A percentile compares a stretch with the other conserved stretches of the same genome.
phyloP scores from a whole-genome alignment of 2,329 filamentous ascomycete genomes.

The Colletotrichum costaricense region DNA sequence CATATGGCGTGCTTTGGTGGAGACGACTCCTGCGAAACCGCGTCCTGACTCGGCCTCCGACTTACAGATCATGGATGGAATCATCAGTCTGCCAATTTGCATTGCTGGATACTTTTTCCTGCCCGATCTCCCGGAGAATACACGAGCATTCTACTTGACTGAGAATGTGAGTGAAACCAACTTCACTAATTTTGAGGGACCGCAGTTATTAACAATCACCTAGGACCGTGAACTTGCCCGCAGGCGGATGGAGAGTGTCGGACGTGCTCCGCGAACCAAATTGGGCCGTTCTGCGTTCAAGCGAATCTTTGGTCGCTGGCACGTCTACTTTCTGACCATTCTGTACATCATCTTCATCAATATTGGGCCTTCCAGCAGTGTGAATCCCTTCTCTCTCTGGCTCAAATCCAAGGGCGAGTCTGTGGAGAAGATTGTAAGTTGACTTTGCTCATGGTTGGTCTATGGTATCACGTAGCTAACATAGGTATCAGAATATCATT shows the following conservation, averaged over 20 bases:
- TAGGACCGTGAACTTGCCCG: conserved; percentile 25
- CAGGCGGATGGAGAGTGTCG: conserved; percentile 46
- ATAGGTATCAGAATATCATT: conserved; percentile 20
- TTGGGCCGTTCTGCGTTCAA: conserved; percentile 50
- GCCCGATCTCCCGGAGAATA: conserved; percentile 44
- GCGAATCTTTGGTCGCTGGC: conserved; percentile 42
- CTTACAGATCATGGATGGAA: conserved; percentile 52
- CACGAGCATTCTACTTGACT: conserved; percentile 43
- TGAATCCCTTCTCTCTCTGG: conserved; percentile 52
- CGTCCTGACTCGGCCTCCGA: neutral
- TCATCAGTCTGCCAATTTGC: conserved; percentile 55
- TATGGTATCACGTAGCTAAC: no score
- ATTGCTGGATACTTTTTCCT: conserved; percentile 52
- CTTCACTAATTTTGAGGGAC: no score
- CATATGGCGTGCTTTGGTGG: conserved; percentile 6
- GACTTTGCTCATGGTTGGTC: conserved; percentile 43
- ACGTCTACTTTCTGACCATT: conserved; percentile 49
- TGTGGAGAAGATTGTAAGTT: conserved; percentile 62
- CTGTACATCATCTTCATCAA: conserved; percentile 61
- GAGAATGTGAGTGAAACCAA: neutral
- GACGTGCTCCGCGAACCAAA: conserved; percentile 64
- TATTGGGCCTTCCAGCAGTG: conserved; percentile 51
- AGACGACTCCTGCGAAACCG: neutral
- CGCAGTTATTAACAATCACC: neutral
- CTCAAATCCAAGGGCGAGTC: conserved; percentile 55